Percentiles rank a stretch among this genome's conserved stretches.
Evolutionary conservation across 345 rosid genomes (phyloP).

Genomic region (Melaleuca quinquenervia): DNA sequence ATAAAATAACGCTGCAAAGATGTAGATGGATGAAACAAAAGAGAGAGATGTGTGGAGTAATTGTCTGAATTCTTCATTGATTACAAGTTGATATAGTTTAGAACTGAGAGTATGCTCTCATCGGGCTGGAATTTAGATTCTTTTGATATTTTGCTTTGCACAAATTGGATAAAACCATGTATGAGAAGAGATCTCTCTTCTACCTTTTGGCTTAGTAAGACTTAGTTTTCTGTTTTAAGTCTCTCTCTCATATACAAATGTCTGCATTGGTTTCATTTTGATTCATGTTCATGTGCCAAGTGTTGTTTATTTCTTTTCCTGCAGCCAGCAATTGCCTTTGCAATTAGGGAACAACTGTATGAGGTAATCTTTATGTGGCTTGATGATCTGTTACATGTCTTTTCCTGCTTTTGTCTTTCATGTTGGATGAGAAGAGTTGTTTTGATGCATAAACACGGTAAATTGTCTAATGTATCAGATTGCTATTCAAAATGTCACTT

Average conservation of each 20-base stretch:
- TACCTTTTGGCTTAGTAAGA: not conserved
- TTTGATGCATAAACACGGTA: not conserved
- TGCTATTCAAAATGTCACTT: constrained; percentile 78
- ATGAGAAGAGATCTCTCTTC: not conserved
- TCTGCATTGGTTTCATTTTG: not conserved
- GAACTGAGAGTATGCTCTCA: not conserved
- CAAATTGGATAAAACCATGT: not conserved
- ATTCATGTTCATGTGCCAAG: not conserved
- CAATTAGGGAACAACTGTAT: constrained; percentile 89
- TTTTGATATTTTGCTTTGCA: not conserved
- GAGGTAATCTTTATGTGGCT: constrained; percentile 39
- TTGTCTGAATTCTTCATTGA: not conserved
- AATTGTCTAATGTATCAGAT: constrained; percentile 25
- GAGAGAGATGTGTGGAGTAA: not conserved
- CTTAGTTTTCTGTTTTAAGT: not conserved
- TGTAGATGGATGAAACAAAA: not conserved
- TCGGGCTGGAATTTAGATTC: not conserved
- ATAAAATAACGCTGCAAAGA: not conserved
- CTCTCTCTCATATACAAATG: not conserved
- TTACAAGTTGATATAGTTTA: not conserved
- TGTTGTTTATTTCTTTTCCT: not conserved
- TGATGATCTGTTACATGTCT: constrained; percentile 1
- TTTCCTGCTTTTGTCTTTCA: not conserved
- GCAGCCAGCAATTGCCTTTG: constrained; percentile 95
- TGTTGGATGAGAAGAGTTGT: not conserved